Evolutionary conservation across 2,329 filamentous ascomycete genomes (phyloP).

Genomic region (Phyllosticta citribraziliensis): DNA sequence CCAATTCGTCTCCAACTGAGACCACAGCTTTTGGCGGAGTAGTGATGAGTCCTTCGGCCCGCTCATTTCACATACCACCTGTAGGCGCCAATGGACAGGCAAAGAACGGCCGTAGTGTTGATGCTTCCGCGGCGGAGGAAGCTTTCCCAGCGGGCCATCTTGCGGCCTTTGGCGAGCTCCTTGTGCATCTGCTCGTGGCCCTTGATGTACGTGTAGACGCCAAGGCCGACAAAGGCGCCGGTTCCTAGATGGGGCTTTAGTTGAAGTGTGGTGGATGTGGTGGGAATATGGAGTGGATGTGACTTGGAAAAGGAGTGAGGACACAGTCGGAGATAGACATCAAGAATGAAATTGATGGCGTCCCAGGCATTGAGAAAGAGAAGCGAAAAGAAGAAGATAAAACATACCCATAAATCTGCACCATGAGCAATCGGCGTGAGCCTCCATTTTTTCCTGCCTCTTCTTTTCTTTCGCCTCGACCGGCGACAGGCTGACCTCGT

Average conservation of each 20-base stretch:
- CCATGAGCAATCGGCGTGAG: neutral
- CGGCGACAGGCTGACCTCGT: neutral
- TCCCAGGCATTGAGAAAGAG: neutral
- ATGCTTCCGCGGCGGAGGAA: neutral
- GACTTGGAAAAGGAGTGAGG: neutral
- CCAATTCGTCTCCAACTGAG: too few relatives aligned
- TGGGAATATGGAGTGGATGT: neutral
- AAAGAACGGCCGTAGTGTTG: neutral
- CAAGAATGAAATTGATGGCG: slow-evolving; percentile 30
- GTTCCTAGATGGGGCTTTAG: slow-evolving; percentile 23
- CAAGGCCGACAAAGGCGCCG: slow-evolving; percentile 36
- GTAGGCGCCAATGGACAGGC: neutral
- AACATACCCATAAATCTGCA: neutral
- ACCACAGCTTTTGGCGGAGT: too few relatives aligned
- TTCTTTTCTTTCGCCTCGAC: neutral
- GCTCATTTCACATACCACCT: neutral
- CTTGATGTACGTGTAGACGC: slow-evolving; percentile 36
- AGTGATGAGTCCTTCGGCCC: too few relatives aligned
- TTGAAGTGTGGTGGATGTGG: neutral
- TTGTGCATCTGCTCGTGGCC: slow-evolving; percentile 35
- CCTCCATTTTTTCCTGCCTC: neutral
- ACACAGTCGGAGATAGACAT: slow-evolving; percentile 4
- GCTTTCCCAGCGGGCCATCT: slow-evolving; percentile 17
- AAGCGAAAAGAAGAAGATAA: slow-evolving; percentile 27
- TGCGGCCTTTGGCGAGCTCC: slow-evolving; percentile 23